Percentiles rank a stretch among this genome's conserved stretches.
Evolutionary conservation across 176 grass and related monocot genomes (phyloP).

Genomic region (Paspalum vaginatum): DNA sequence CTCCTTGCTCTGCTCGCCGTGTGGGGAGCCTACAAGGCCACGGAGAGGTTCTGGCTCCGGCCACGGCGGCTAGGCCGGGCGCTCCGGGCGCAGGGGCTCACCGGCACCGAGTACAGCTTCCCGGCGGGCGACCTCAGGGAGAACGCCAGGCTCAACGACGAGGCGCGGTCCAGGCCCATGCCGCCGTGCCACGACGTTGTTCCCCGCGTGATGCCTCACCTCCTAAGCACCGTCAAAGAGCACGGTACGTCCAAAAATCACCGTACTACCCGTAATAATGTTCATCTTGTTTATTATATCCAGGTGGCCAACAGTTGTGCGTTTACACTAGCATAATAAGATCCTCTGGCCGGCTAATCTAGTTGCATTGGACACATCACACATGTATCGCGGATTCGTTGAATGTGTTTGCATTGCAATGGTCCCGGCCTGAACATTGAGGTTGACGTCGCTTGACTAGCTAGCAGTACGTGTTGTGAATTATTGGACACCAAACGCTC

Average conservation of each 20-base stretch:
- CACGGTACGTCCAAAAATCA: constrained; percentile 31
- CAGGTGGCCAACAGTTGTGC: background rate
- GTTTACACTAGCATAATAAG: too few relatives aligned
- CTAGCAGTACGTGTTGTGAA: too few relatives aligned
- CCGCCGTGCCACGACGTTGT: constrained; percentile 52
- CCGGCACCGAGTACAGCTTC: constrained; percentile 53
- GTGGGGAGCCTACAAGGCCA: background rate
- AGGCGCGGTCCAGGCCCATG: constrained; percentile 64
- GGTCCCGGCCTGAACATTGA: too few relatives aligned
- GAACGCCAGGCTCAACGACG: constrained; percentile 46
- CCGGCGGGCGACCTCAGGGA: constrained; percentile 57
- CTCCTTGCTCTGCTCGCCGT: constrained; percentile 25
- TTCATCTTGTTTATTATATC: background rate
- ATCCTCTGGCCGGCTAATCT: too few relatives aligned
- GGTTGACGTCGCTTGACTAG: too few relatives aligned
- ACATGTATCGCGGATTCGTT: too few relatives aligned
- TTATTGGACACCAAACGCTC: too few relatives aligned
- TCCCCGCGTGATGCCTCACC: constrained; percentile 44
- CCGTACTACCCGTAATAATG: background rate
- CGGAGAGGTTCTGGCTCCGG: constrained; percentile 48
- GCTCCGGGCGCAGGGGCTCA: constrained; percentile 68
- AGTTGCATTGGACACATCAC: too few relatives aligned
- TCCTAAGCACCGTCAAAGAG: constrained; percentile 35
- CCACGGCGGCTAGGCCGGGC: constrained; percentile 48
- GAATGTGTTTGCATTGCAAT: too few relatives aligned